A percentile compares a stretch with the other conserved stretches of the same genome.
Conservation (phyloP, 2,329 filamentous ascomycete species). For the Corynespora cassiicola region DNA sequence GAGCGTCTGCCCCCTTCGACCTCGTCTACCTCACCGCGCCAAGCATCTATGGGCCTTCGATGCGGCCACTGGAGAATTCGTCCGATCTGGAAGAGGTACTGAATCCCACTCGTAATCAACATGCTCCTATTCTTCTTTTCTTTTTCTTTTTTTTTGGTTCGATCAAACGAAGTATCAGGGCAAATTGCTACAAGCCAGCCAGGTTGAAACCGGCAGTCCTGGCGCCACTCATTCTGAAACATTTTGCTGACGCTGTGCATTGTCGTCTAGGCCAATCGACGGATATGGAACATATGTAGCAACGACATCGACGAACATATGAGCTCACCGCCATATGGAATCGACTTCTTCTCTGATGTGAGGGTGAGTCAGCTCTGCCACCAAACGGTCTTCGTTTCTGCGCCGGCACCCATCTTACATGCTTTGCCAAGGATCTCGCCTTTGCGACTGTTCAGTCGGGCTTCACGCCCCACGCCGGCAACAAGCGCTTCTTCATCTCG, state of each 20-base stretch:
- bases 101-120: no score
- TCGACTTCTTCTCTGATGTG: slow-evolving; percentile 33
- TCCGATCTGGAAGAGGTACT: slow-evolving; percentile 32
- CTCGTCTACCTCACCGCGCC: slow-evolving; percentile 30
- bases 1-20: slow-evolving; percentile 27
- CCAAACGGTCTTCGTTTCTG: no score
- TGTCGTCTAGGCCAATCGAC: no score
- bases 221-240: no score
- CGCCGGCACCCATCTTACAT: slow-evolving; percentile 2
- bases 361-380: slow-evolving; percentile 27
- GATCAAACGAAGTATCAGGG: no score
- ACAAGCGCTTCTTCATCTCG: slow-evolving; percentile 31
- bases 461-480: slow-evolving; percentile 27
- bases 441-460: slow-evolving; percentile 30
- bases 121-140: no score
- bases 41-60: slow-evolving; percentile 31
- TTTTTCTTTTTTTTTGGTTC: no score
- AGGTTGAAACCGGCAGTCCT: no score
- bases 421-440: slow-evolving; percentile 33
- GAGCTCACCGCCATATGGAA: slow-evolving; percentile 27
- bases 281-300: slow-evolving; percentile 35
- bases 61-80: slow-evolving; percentile 25
- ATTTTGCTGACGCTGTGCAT: no score
- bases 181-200: no score
- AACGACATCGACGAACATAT: slow-evolving; percentile 20